Conservation (phyloP, 768 basidiomycete genomes). For the Boletus vinaceobasis region DNA sequence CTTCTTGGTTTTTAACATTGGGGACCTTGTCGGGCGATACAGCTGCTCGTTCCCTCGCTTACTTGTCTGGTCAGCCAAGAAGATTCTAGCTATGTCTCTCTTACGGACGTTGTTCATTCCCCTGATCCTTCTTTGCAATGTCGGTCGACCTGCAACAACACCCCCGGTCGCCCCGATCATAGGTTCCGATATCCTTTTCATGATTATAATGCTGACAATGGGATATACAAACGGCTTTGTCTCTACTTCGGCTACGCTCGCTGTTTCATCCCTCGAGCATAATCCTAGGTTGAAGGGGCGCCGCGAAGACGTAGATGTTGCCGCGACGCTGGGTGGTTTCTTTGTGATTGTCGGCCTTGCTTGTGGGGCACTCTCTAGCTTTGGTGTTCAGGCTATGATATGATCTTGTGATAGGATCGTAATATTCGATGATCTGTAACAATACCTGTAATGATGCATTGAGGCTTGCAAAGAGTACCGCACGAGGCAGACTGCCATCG, state of each 20-base stretch:
- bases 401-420: slow-evolving; percentile 35
- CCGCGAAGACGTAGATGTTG: slow-evolving; percentile 78
- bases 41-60: slow-evolving; percentile 63
- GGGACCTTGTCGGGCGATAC: slow-evolving; percentile 70
- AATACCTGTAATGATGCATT: not conserved
- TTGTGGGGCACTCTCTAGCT: slow-evolving; percentile 75
- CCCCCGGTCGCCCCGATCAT: slow-evolving; percentile 42
- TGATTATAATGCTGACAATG: slow-evolving; percentile 68
- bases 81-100: slow-evolving; percentile 60
- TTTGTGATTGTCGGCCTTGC: slow-evolving; percentile 74
- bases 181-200: slow-evolving; percentile 73
- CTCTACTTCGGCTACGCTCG: slow-evolving; percentile 75
- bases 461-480: no score
- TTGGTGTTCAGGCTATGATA: slow-evolving; percentile 66
- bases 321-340: slow-evolving; percentile 79
- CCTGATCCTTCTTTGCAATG: slow-evolving; percentile 84
- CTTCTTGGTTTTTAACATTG: slow-evolving; percentile 72
- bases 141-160: slow-evolving; percentile 45
- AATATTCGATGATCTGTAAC: not conserved
- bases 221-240: slow-evolving; percentile 83
- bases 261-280: slow-evolving; percentile 75
- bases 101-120: slow-evolving; percentile 81
- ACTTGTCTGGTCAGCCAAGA: slow-evolving; percentile 64
- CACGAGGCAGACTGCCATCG: no score
- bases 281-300: slow-evolving; percentile 69